phyloP scores from a whole-genome alignment of 2,329 filamentous ascomycete species.

The Neocatenulostroma microsporum region DNA sequence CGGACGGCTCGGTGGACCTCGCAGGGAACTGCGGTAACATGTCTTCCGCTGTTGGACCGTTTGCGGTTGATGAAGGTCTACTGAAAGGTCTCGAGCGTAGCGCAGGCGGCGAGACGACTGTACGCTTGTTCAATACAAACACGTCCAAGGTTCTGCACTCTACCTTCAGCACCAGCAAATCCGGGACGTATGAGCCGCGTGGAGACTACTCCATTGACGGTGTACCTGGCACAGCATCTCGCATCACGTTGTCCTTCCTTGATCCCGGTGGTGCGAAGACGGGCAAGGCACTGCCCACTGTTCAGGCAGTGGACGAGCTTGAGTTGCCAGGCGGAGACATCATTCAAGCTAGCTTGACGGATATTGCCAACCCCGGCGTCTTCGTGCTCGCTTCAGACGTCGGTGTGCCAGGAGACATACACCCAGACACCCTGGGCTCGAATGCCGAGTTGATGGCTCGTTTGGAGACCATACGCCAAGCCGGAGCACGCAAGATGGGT shows the following conservation, averaged over 20 bases:
- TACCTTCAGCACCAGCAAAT: constrained; percentile 46
- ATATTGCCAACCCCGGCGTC: constrained; percentile 57
- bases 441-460: constrained; percentile 42
- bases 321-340: constrained; percentile 28
- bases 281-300: constrained; percentile 54
- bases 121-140: constrained; percentile 64
- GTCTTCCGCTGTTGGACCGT: constrained; percentile 59
- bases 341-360: constrained; percentile 50
- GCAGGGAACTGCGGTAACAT: constrained; percentile 72
- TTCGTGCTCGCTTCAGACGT: constrained; percentile 53
- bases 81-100: constrained; percentile 30
- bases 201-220: constrained; percentile 58
- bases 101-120: constrained; percentile 34
- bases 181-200: constrained; percentile 32
- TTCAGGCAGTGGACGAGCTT: constrained; percentile 46
- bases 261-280: constrained; percentile 57
- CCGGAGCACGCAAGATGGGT: constrained; percentile 55
- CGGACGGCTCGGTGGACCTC: constrained; percentile 53
- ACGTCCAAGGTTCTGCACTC: constrained; percentile 57
- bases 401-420: constrained; percentile 43
- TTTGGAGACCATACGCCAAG: constrained; percentile 51
- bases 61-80: constrained; percentile 51
- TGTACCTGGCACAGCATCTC: constrained; percentile 51
- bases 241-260: constrained; percentile 54
- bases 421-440: constrained; percentile 48